Base-by-base conservation (phyloP, 2,329 filamentous ascomycete genomes). In the Leptographium flavum region DNA sequence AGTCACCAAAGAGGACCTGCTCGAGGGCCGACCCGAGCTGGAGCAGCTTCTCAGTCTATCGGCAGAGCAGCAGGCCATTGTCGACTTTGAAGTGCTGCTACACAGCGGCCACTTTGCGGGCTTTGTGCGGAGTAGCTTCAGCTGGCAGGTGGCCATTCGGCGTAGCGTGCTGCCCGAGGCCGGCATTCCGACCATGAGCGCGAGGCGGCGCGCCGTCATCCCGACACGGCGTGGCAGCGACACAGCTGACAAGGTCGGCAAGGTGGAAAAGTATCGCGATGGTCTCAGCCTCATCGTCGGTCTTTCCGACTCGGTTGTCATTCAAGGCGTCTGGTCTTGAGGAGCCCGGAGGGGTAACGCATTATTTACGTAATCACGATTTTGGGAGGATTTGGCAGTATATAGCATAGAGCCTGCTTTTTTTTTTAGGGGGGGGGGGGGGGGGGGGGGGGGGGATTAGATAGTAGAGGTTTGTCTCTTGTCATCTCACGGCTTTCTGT, bases 1-100 rank as follows among this genome's bases (percentile, higher is more conserved):
- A 4, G 54, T 58, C 4, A 53, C 56, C 7, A 64, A 65, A 43
- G 45, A 56, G 27, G 57, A 63, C 25, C 52, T 67, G 5, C 52
- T 67, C 2, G 49, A 55, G 49, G 43, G 19, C 27, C 13, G 52
- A 36, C 43, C 46, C 27, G 59, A 60, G 36, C 52, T 58, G 7
- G 47, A 52, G 17, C 49, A 46, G 5, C 50, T 67, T 10, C 45
- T 53, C 14, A 45, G 48, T 10, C 47, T 67, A 17, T 58, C 54
- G 13, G 63, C 60, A 42, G 49, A 50, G 28, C 49, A 50, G 47
- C 47, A 46, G 40, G 45, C 47, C 15, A 39, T 49, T 19, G 49
- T 51, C 19, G 49, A 51, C 40, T 47, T 47, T 25, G 47, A 49
- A 17, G 40, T 51, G 19, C 45, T 51, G 9, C 19, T 49, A 36